Percentiles rank a stretch among this genome's conserved stretches.
Evolutionary conservation across 2,329 filamentous ascomycete species (phyloP).

Genomic region (Aspergillus ruber): DNA sequence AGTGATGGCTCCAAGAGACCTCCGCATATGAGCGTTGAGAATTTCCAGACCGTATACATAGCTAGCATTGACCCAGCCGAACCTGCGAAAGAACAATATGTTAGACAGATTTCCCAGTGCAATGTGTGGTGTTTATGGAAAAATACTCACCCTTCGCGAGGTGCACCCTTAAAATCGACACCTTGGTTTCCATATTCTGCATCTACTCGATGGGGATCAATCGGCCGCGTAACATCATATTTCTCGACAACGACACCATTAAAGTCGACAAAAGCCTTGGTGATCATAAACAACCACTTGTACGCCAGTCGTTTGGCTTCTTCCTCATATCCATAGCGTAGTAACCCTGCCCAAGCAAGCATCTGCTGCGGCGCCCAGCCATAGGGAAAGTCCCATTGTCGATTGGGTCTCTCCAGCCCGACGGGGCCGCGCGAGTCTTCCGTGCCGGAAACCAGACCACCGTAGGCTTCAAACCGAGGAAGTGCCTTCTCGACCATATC

Average conservation of each 20-base stretch:
- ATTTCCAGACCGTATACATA: conserved; percentile 91
- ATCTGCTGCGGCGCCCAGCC: conserved; percentile 99
- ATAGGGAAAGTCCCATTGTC: conserved; percentile 97
- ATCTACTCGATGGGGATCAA: conserved; percentile 88
- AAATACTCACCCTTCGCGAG: conserved; percentile 79
- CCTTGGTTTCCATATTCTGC: conserved; percentile 98
- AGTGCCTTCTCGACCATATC: conserved; percentile 73
- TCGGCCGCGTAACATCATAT: conserved; percentile 87
- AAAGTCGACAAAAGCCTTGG: conserved; percentile 95
- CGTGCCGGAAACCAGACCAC: conserved; percentile 83
- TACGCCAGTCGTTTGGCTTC: conserved; percentile 87
- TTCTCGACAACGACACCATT: conserved; percentile 98
- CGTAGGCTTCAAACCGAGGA: conserved; percentile 79
- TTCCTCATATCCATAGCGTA: conserved; percentile 84
- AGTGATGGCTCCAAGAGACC: conserved; percentile 80
- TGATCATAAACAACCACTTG: conserved; percentile 98
- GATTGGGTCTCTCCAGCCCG: conserved; percentile 76
- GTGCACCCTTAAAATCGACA: conserved; percentile 87
- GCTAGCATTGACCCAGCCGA: conserved; percentile 98
- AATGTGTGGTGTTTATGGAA: not conserved
- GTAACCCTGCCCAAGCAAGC: conserved; percentile 87
- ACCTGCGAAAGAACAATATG: conserved; percentile 48
- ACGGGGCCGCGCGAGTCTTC: conserved; percentile 78
- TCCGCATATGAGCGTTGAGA: conserved; percentile 79
- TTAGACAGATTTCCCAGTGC: conserved; percentile 3